phyloP scores from a whole-genome alignment of 805 yeast genomes.

The Kregervanrija fluxuum region DNA sequence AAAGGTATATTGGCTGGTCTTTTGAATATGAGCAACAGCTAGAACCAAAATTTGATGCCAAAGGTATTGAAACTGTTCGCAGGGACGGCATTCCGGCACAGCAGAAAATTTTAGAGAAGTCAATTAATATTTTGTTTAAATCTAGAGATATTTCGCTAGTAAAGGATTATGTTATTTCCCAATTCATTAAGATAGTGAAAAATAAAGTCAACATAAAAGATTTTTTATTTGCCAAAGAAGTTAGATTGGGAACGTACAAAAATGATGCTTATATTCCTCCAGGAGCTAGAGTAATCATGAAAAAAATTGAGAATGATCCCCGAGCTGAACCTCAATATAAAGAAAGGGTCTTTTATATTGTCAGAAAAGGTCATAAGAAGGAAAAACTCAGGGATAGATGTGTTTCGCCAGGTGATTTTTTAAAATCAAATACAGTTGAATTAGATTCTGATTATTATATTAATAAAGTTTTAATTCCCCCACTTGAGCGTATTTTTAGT shows the following conservation, averaged over 20 bases:
- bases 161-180: slow-evolving; percentile 53
- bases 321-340: slow-evolving; percentile 79
- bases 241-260: slow-evolving; percentile 76
- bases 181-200: slow-evolving; percentile 59
- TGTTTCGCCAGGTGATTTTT: slow-evolving; percentile 66
- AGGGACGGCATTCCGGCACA: slow-evolving; percentile 95
- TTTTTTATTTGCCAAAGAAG: slow-evolving; percentile 89
- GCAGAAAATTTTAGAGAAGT: slow-evolving; percentile 68
- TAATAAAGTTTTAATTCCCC: slow-evolving; percentile 77
- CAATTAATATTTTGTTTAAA: slow-evolving; percentile 63
- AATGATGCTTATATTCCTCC: slow-evolving; percentile 73
- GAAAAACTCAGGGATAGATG: slow-evolving; percentile 69
- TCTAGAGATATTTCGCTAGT: slow-evolving; percentile 64
- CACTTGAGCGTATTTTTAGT: slow-evolving; percentile 76
- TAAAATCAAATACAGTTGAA: slow-evolving; percentile 33
- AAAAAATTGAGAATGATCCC: slow-evolving; percentile 54
- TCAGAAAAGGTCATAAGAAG: slow-evolving; percentile 48
- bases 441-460: slow-evolving; percentile 85
- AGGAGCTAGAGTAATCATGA: slow-evolving; percentile 78
- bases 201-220: slow-evolving; percentile 68
- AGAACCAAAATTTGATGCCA: slow-evolving; percentile 79
- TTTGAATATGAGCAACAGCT: slow-evolving; percentile 53
- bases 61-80: slow-evolving; percentile 91
- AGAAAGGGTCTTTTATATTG: slow-evolving; percentile 85
- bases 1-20: slow-evolving; percentile 84